Evolutionary conservation across 2,329 filamentous ascomycete genomes (phyloP), one percentile per base, ranked within the genome.

Genomic region (Colletotrichum sp.): DNA sequence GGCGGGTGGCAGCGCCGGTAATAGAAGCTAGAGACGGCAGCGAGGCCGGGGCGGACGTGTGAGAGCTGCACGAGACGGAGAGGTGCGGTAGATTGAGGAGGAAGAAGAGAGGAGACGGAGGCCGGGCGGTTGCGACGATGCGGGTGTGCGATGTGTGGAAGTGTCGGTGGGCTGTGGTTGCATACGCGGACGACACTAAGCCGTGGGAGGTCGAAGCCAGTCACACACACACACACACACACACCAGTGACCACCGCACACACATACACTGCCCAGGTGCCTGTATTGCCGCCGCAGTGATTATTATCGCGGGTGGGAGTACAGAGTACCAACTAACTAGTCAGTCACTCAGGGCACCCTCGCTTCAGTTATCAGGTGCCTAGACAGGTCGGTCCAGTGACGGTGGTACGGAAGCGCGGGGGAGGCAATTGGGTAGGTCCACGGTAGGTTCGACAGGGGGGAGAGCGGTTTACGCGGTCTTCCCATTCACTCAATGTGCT

Each of bases 111-210:
- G 28, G 30, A 32, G 32, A 18, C 32, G 60, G 60, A 60, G n/a
- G n/a, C n/a, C 44, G 44, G 44, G 30, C 16, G 83, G 73, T 84
- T 79, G 4, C 60, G 77, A 34, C 80, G 80, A 26, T 32, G 59
- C 26, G 39, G 32, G 67, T 52, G 59, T 55, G 63, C 62, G 63
- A 57, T 67, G 69, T 44, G 63, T 65, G 36, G 69, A 49, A 49
- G 52, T 32, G 60, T 57, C 69, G 69, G 60, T 70, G 34, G 57
- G 36, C 26, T 69, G 71, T 34, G 36, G 60, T 65, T 57, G 62
- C 26, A 66, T 60, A 71, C 62, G 72, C 62, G 60, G 72, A 71
- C 72, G 68, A 59, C 68, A 71, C 69, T 71, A 52, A 65, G 39
- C 36, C 63, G 34, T 18, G 55, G 55, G 55, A 28, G 26, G 55